Percentiles rank a stretch among this genome's conserved stretches.
Conservation (phyloP, 2,329 filamentous ascomycete species). For the Cryphonectria parasitica region DNA sequence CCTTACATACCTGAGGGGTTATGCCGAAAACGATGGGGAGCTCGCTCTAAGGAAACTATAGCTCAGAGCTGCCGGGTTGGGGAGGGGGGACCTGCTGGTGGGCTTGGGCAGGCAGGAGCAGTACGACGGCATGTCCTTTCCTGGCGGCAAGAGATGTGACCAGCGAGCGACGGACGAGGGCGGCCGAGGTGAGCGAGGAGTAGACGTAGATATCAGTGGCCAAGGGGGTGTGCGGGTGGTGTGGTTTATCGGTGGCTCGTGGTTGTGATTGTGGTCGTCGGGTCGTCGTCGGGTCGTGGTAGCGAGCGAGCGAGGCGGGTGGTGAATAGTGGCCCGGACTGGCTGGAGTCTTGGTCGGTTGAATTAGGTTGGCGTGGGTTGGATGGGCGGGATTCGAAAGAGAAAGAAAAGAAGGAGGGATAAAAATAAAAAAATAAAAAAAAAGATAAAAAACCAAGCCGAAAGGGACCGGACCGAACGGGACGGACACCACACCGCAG, state of each 20-base stretch:
- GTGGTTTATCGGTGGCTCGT: slow-evolving; percentile 11
- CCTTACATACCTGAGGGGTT: slow-evolving; percentile 13
- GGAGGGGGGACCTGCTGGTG: slow-evolving; percentile 6
- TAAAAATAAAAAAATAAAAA: slow-evolving; percentile 1
- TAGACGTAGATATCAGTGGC: not conserved
- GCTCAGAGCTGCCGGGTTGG: slow-evolving; percentile 2
- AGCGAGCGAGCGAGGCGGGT: not conserved
- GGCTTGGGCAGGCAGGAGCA: slow-evolving; percentile 15
- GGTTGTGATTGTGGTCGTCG: not conserved
- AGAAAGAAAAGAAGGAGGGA: not conserved
- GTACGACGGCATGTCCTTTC: slow-evolving; percentile 27
- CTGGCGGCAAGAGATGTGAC: slow-evolving; percentile 15
- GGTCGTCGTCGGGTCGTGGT: not conserved
- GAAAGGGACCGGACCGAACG: slow-evolving; percentile 3
- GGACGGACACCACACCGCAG: slow-evolving; percentile 13
- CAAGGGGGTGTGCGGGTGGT: not conserved
- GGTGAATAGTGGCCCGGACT: not conserved
- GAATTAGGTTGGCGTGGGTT: not conserved
- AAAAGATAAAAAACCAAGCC: not conserved
- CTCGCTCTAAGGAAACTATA: not conserved
- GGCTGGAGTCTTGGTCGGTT: not conserved
- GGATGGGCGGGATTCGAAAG: not conserved
- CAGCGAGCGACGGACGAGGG: slow-evolving; percentile 3
- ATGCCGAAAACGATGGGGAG: slow-evolving; percentile 8
- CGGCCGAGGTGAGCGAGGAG: slow-evolving; percentile 7